Conservation (phyloP, 768 basidiomycete species). For the Neoboletus brunneissimus region DNA sequence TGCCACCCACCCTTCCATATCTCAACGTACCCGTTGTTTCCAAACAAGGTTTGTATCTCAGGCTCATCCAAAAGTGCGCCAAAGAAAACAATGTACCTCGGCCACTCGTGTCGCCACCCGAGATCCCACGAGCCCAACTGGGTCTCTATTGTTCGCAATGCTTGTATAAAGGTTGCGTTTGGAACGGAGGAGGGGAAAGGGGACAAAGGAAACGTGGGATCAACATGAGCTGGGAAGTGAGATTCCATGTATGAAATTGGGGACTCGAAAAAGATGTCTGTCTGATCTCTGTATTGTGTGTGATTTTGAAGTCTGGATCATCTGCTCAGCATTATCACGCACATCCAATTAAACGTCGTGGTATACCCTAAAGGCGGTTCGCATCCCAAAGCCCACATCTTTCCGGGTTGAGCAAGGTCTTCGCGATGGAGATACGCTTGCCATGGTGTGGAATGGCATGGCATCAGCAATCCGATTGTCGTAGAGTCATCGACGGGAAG, state of each 20-base stretch:
- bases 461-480: conserved; percentile 82
- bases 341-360: background rate
- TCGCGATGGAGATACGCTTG: conserved; percentile 80
- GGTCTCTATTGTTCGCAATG: conserved; percentile 29
- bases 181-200: conserved; percentile 51
- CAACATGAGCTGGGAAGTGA: conserved; percentile 64
- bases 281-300: conserved; percentile 71
- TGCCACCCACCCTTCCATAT: conserved; percentile 69
- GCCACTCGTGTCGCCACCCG: conserved; percentile 74
- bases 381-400: conserved; percentile 85
- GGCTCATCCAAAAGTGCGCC: conserved; percentile 63
- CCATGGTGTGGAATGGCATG: conserved; percentile 95
- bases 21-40: conserved; percentile 57
- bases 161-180: conserved; percentile 33
- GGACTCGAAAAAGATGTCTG: conserved; percentile 72
- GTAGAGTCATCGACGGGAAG: conserved; percentile 51
- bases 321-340: conserved; percentile 8
- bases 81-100: conserved; percentile 79
- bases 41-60: conserved; percentile 47
- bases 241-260: conserved; percentile 63
- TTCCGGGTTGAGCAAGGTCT: conserved; percentile 51
- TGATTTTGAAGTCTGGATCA: conserved; percentile 43
- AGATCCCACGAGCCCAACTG: conserved; percentile 22
- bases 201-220: conserved; percentile 64
- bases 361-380: conserved; percentile 87